Percentiles rank a stretch among this genome's conserved stretches.
Evolutionary conservation across 2,329 filamentous ascomycete species (phyloP).

Genomic region (Verticillium dahliae): DNA sequence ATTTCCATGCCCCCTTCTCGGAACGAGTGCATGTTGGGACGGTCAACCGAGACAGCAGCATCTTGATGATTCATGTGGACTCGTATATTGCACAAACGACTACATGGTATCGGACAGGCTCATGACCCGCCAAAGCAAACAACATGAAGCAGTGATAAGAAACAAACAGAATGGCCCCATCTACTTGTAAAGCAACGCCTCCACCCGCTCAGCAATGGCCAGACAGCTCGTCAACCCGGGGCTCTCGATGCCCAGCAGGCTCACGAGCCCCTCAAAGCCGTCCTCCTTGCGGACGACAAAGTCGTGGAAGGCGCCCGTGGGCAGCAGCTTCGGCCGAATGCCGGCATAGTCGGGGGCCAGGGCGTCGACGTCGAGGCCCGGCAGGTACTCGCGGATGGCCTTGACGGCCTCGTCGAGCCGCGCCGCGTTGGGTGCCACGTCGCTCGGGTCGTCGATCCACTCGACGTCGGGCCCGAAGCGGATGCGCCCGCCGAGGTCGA

Average conservation of each 20-base stretch:
- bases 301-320: constrained; percentile 65
- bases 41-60: no score
- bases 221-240: constrained; percentile 82
- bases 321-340: constrained; percentile 76
- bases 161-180: not conserved
- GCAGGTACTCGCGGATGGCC: constrained; percentile 76
- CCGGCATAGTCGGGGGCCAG: constrained; percentile 83
- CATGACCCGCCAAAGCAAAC: no score
- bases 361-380: constrained; percentile 57
- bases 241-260: constrained; percentile 88
- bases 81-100: no score
- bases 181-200: constrained; percentile 37
- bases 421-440: constrained; percentile 61
- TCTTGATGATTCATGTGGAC: no score
- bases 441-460: constrained; percentile 69
- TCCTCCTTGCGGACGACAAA: constrained; percentile 76
- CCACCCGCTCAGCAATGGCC: constrained; percentile 77
- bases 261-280: constrained; percentile 76
- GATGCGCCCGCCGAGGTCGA: constrained; percentile 78
- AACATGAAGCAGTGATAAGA: not conserved
- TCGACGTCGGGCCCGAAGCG: constrained; percentile 94
- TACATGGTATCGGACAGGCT: no score
- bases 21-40: no score
- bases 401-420: constrained; percentile 60
- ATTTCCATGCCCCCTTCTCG: no score